Percentiles rank a stretch among this genome's conserved stretches.
Evolutionary conservation across 371 early-diverging fungal species (phyloP).

Genomic region (Mucor lusitanicus): DNA sequence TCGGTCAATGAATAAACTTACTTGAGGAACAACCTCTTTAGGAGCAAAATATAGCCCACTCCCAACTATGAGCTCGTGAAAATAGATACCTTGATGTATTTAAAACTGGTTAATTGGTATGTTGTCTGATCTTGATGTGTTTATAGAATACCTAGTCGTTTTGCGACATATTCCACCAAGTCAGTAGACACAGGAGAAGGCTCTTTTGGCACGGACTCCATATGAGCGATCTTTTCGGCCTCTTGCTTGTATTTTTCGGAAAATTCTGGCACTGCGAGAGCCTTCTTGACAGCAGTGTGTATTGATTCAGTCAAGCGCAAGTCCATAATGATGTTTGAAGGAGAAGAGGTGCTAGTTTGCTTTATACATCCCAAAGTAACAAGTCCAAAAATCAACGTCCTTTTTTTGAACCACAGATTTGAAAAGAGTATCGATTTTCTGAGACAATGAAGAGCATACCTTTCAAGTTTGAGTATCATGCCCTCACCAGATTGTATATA

Average conservation of each 20-base stretch:
- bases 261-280: constrained; percentile 12
- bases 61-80: constrained; percentile 41
- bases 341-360: neutral
- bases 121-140: neutral
- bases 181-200: constrained; percentile 26
- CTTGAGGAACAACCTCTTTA: constrained; percentile 26
- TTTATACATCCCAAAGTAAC: neutral
- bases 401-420: constrained; percentile 5
- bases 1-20: neutral
- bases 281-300: constrained; percentile 17
- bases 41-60: constrained; percentile 33
- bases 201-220: constrained; percentile 10
- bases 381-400: constrained; percentile 1
- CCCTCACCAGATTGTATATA: constrained; percentile 2
- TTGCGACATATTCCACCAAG: constrained; percentile 21
- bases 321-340: constrained; percentile 22
- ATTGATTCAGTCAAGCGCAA: constrained; percentile 29
- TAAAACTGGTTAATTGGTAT: neutral
- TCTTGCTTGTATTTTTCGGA: constrained; percentile 20
- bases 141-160: neutral
- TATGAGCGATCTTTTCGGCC: constrained; percentile 18
- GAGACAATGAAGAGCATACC: neutral
- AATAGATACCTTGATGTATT: constrained; percentile 13
- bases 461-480: neutral
- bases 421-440: neutral